A percentile compares a stretch with the other conserved stretches of the same genome.
phyloP scores from a whole-genome alignment of 371 early-diverging fungal genomes.

The Encephalitozoon romaleae region DNA sequence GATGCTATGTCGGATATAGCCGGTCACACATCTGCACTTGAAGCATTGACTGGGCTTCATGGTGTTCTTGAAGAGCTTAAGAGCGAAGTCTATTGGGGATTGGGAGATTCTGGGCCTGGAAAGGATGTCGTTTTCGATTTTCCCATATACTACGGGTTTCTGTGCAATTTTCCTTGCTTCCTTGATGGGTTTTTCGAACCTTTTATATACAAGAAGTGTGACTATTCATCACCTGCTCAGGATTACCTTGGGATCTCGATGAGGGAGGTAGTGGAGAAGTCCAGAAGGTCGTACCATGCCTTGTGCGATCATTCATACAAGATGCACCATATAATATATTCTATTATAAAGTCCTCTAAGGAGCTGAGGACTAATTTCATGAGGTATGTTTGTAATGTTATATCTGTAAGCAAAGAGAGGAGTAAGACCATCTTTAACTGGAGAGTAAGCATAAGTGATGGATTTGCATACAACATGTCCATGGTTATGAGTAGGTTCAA shows the following conservation, averaged over 20 bases:
- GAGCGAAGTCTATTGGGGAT: background rate
- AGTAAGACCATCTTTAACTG: slow-evolving; percentile 40
- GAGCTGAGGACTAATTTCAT: slow-evolving; percentile 47
- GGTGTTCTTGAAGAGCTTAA: background rate
- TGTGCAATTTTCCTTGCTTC: background rate
- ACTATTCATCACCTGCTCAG: background rate
- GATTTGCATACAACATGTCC: slow-evolving; percentile 30
- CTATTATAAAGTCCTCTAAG: background rate
- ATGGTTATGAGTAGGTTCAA: slow-evolving; percentile 39
- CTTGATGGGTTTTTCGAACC: slow-evolving; percentile 38
- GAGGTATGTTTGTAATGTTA: slow-evolving; percentile 18
- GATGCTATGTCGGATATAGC: background rate
- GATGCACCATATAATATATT: background rate
- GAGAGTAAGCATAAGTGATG: slow-evolving; percentile 21
- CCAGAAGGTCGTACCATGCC: background rate
- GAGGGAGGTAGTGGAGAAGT: background rate
- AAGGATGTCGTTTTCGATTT: background rate
- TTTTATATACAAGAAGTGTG: slow-evolving; percentile 15
- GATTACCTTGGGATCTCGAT: background rate
- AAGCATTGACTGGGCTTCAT: background rate
- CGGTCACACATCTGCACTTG: background rate
- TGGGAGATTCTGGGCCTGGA: background rate
- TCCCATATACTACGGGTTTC: slow-evolving; percentile 3
- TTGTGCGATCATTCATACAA: background rate
- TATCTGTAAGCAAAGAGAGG: slow-evolving; percentile 29